Evolutionary conservation across 2,329 filamentous ascomycete species (phyloP).

Genomic region (Epichloe hybrida): DNA sequence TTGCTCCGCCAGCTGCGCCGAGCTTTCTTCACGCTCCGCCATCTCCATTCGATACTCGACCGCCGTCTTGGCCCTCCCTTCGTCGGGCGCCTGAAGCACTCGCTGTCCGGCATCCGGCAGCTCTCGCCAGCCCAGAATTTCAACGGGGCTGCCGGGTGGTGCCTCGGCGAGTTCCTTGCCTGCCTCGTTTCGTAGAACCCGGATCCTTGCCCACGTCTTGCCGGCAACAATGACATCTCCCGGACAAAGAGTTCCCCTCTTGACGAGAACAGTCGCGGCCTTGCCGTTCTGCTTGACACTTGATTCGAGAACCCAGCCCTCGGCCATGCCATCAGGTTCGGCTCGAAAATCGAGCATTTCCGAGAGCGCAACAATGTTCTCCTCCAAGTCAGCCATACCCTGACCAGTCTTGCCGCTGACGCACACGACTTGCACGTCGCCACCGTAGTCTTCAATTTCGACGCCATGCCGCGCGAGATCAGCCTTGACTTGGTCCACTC

Average conservation of each 20-base stretch:
- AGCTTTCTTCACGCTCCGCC: slow-evolving; percentile 57
- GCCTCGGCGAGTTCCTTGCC: slow-evolving; percentile 60
- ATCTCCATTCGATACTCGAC: slow-evolving; percentile 64
- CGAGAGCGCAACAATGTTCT: slow-evolving; percentile 72
- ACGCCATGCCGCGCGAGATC: slow-evolving; percentile 75
- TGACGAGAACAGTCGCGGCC: slow-evolving; percentile 78
- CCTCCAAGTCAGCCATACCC: slow-evolving; percentile 85
- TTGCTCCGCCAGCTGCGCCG: slow-evolving; percentile 65
- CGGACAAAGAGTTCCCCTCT: slow-evolving; percentile 67
- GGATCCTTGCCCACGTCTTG: slow-evolving; percentile 75
- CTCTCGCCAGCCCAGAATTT: slow-evolving; percentile 89
- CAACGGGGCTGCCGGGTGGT: slow-evolving; percentile 76
- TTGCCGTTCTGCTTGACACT: slow-evolving; percentile 75
- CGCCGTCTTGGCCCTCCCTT: slow-evolving; percentile 66
- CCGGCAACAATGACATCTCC: slow-evolving; percentile 84
- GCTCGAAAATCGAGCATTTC: slow-evolving; percentile 87
- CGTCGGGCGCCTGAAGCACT: slow-evolving; percentile 68
- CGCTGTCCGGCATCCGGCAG: slow-evolving; percentile 72
- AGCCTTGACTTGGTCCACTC: slow-evolving; percentile 71
- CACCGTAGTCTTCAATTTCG: slow-evolving; percentile 88
- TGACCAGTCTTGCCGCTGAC: slow-evolving; percentile 89
- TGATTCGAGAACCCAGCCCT: slow-evolving; percentile 90
- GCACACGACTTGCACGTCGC: slow-evolving; percentile 81
- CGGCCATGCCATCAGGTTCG: slow-evolving; percentile 59
- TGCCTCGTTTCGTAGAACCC: slow-evolving; percentile 71